phyloP scores from a whole-genome alignment of 139 green algal genomes.

The Dunaliella sp. region DNA sequence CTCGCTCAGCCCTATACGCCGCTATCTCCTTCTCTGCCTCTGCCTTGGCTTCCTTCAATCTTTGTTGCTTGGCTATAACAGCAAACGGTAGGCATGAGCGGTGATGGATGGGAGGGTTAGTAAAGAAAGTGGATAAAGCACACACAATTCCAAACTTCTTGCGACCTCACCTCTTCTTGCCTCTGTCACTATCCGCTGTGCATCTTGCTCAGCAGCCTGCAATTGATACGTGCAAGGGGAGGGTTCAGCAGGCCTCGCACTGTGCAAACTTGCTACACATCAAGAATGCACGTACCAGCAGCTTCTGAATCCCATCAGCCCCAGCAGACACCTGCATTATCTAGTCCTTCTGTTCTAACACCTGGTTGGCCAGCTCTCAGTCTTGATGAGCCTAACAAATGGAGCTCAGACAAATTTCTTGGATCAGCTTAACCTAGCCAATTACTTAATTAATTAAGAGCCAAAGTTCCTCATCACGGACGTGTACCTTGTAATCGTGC shows the following conservation, averaged over 20 bases:
- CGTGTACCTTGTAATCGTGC: too few relatives aligned
- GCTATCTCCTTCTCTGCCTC: slow-evolving; percentile 82
- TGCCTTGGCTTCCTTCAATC: slow-evolving; percentile 77
- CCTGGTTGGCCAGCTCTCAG: too few relatives aligned
- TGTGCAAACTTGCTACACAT: neutral
- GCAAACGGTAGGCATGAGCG: neutral
- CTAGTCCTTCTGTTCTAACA: too few relatives aligned
- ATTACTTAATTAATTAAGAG: too few relatives aligned
- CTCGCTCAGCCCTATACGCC: slow-evolving; percentile 69
- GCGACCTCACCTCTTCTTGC: slow-evolving; percentile 73
- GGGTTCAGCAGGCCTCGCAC: neutral
- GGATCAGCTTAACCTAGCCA: too few relatives aligned
- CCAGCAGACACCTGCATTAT: slow-evolving; percentile 67
- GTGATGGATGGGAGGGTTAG: neutral
- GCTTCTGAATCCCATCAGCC: slow-evolving; percentile 86
- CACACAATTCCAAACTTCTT: too few relatives aligned
- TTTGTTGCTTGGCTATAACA: slow-evolving; percentile 67
- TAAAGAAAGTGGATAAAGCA: neutral
- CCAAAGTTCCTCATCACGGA: too few relatives aligned
- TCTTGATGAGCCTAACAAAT: too few relatives aligned
- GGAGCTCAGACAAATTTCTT: too few relatives aligned
- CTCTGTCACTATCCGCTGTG: slow-evolving; percentile 79
- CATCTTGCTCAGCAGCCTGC: slow-evolving; percentile 79
- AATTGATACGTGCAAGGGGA: neutral
- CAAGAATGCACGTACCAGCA: slow-evolving; percentile 48